Conservation (phyloP, 2,329 filamentous ascomycete genomes). For the Penicillium sp. region DNA sequence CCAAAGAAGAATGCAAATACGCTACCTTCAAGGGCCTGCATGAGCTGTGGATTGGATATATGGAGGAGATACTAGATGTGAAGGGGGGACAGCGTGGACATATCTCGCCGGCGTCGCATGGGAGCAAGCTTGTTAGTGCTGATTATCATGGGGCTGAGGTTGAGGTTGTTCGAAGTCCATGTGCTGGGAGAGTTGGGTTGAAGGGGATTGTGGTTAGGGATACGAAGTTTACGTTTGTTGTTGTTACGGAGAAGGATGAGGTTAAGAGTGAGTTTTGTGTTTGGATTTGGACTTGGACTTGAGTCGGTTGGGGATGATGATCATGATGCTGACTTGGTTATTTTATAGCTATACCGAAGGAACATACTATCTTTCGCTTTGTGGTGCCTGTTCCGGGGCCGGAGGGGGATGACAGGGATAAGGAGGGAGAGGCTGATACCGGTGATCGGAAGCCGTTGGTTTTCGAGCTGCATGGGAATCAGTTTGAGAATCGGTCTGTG, state of each 20-base stretch:
- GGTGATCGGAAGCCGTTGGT: constrained; percentile 46
- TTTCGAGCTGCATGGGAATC: constrained; percentile 83
- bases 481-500: constrained; percentile 76
- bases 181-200: constrained; percentile 75
- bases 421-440: constrained; percentile 34
- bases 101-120: constrained; percentile 55
- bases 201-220: constrained; percentile 86
- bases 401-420: constrained; percentile 16
- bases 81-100: constrained; percentile 35
- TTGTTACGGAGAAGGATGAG: constrained; percentile 68
- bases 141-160: constrained; percentile 87
- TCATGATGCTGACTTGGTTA: neutral
- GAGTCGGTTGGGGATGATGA: no score
- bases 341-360: constrained; percentile 69
- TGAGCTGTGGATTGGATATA: constrained; percentile 77
- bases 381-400: constrained; percentile 54
- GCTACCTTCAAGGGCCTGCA: constrained; percentile 73
- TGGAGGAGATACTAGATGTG: constrained; percentile 71
- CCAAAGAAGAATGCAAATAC: constrained; percentile 65
- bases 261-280: constrained; percentile 57
- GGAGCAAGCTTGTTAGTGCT: constrained; percentile 68
- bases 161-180: constrained; percentile 76
- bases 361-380: constrained; percentile 80
- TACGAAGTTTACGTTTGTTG: constrained; percentile 77
- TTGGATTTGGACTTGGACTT: no score